Percentiles rank a stretch among this genome's conserved stretches.
Conservation (phyloP, 495 filamentous ascomycete species). For the Podospora conica region DNA sequence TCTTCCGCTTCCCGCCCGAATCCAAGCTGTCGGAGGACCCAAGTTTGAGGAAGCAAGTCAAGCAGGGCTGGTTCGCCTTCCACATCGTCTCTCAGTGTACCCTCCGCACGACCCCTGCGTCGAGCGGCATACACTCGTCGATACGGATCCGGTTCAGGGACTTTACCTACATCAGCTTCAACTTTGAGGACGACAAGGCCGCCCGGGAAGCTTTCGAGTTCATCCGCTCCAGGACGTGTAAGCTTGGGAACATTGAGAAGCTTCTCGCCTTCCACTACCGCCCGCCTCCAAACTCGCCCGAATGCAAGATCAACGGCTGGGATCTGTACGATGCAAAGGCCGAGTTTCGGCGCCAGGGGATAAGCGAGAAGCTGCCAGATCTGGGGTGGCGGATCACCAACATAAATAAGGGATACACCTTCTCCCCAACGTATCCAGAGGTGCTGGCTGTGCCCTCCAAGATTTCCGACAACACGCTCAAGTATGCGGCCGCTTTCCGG, state of each 20-base stretch:
- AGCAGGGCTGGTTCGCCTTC: constrained; percentile 88
- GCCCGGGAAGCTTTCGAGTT: constrained; percentile 85
- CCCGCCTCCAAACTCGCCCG: constrained; percentile 54
- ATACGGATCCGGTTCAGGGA: constrained; percentile 87
- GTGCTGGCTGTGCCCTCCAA: constrained; percentile 74
- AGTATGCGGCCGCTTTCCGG: constrained; percentile 85
- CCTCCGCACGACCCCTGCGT: constrained; percentile 62
- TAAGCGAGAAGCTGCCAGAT: constrained; percentile 64
- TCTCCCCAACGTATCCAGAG: constrained; percentile 92
- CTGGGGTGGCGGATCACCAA: constrained; percentile 85
- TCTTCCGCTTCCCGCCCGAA: constrained; percentile 33
- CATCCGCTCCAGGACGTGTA: constrained; percentile 77
- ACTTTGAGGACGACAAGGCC: constrained; percentile 67
- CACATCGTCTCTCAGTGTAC: constrained; percentile 77
- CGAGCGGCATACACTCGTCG: constrained; percentile 66
- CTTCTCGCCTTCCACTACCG: constrained; percentile 85
- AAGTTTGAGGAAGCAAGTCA: constrained; percentile 41
- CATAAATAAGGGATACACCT: constrained; percentile 82
- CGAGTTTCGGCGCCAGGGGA: constrained; percentile 76
- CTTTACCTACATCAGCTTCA: constrained; percentile 88
- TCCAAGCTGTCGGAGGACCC: constrained; percentile 23
- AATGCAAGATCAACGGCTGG: constrained; percentile 78
- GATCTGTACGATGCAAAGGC: constrained; percentile 75
- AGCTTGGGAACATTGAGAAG: constrained; percentile 76
- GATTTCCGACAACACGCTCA: constrained; percentile 94